Evolutionary conservation across 768 basidiomycete genomes (phyloP).

Genomic region (Obba rivulosa): DNA sequence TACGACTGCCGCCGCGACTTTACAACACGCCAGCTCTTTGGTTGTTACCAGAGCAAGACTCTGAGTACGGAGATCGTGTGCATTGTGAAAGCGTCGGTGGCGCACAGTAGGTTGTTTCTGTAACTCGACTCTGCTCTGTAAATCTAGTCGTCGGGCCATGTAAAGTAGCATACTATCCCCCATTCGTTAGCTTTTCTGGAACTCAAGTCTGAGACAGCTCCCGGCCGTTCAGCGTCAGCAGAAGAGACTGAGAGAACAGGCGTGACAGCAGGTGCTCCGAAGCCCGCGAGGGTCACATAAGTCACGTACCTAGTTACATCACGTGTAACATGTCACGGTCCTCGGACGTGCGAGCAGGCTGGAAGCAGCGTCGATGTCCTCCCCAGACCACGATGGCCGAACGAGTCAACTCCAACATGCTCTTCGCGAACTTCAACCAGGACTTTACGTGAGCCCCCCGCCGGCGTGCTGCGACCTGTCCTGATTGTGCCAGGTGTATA

Average conservation of each 20-base stretch:
- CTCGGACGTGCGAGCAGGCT: not conserved
- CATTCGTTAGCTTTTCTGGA: no score
- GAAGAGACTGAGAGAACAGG: not conserved
- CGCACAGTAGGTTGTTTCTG: no score
- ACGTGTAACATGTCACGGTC: slow-evolving; percentile 4
- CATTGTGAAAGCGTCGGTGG: no score
- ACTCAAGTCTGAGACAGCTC: no score
- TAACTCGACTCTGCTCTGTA: no score
- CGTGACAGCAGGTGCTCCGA: not conserved
- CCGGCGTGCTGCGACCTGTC: not conserved
- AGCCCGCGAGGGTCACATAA: not conserved
- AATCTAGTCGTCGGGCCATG: no score
- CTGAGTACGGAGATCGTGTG: no score
- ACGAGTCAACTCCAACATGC: slow-evolving; percentile 44
- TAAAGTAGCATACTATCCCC: no score
- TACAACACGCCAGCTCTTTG: slow-evolving; percentile 40
- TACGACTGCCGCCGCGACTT: slow-evolving; percentile 55
- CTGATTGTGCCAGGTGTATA: slow-evolving; percentile 55
- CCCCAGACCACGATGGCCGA: slow-evolving; percentile 27
- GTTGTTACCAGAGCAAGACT: slow-evolving; percentile 47
- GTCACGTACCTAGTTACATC: slow-evolving; percentile 10
- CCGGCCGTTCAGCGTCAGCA: no score
- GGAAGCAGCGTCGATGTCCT: slow-evolving; percentile 1
- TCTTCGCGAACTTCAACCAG: slow-evolving; percentile 96
- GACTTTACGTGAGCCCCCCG: slow-evolving; percentile 74